Conservation (phyloP, 768 basidiomycete species). For the Sistotremastrum niveocremeum region DNA sequence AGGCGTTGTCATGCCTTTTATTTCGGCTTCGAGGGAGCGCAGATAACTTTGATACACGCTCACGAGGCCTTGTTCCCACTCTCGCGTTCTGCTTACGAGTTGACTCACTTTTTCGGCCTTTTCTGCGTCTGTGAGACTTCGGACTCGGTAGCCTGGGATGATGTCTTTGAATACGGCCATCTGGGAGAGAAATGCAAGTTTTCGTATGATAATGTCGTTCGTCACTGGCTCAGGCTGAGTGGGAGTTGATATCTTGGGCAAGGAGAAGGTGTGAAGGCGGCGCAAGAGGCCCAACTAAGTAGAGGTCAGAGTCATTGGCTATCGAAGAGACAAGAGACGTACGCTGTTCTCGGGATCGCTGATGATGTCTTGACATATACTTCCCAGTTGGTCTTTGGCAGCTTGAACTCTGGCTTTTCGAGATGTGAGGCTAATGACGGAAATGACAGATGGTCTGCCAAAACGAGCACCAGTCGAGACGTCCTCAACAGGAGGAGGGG, state of each 20-base stretch:
- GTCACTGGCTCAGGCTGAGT: conserved; percentile 54
- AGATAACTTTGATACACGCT: conserved; percentile 81
- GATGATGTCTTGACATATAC: conserved; percentile 86
- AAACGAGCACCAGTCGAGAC: conserved; percentile 76
- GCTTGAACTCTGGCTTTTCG: conserved; percentile 51
- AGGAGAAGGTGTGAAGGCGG: conserved; percentile 81
- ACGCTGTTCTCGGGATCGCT: conserved; percentile 93
- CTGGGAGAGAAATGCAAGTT: conserved; percentile 79
- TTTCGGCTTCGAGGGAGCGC: conserved; percentile 67
- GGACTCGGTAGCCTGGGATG: conserved; percentile 92
- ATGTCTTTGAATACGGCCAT: conserved; percentile 93
- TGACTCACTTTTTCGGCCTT: conserved; percentile 90
- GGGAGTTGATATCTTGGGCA: conserved; percentile 55
- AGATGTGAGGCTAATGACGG: conserved; percentile 54
- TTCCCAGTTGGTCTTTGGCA: conserved; percentile 91
- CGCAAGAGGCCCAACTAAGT: conserved; percentile 73
- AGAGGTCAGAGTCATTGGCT: conserved; percentile 3
- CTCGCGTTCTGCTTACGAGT: conserved; percentile 76
- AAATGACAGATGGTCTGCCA: conserved; percentile 68
- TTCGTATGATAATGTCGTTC: conserved; percentile 76
- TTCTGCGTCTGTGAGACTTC: conserved; percentile 79
- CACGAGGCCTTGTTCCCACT: conserved; percentile 93
- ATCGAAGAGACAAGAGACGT: conserved; percentile 15
- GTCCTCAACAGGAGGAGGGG: conserved; percentile 38
- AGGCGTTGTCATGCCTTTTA: conserved; percentile 50